Percentiles rank a stretch among this genome's conserved stretches.
These are phyloP conservation scores for Pisolithus microcarpus DNA, from an alignment of 768 basidiomycete species.

Conservation along the genomic window DNA sequence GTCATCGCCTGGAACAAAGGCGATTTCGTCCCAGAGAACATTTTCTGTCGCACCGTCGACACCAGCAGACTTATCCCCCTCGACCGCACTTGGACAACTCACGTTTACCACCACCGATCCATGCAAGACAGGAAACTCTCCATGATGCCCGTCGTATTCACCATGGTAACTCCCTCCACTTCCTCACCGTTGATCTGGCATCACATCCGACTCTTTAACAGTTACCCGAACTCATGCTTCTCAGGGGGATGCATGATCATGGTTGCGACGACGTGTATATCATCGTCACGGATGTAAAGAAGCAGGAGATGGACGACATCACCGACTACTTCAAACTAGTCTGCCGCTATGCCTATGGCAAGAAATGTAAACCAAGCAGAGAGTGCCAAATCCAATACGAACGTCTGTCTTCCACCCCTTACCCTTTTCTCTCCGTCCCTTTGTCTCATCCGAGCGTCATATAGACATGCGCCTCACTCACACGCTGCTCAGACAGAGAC, in stretches of 20 bases:
- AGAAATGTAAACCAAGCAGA: conserved; percentile 54
- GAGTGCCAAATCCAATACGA: conserved; percentile 63
- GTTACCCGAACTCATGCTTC: conserved; percentile 74
- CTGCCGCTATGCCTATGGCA: conserved; percentile 56
- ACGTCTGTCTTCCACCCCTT: conserved; percentile 39
- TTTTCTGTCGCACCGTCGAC: conserved; percentile 74
- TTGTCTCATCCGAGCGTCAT: conserved; percentile 4
- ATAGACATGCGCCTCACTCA: conserved; percentile 65
- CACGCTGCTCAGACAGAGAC: conserved; percentile 56
- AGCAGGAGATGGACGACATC: conserved; percentile 74
- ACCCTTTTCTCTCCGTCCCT: background rate
- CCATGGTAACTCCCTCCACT: conserved; percentile 47
- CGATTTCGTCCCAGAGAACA: conserved; percentile 70
- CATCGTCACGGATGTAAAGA: conserved; percentile 72
- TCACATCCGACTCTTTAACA: conserved; percentile 19
- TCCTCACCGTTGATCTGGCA: background rate
- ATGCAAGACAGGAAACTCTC: conserved; percentile 66
- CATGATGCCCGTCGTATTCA: conserved; percentile 77
- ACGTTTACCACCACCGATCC: conserved; percentile 71
- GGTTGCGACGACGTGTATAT: conserved; percentile 75
- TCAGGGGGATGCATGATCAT: conserved; percentile 74
- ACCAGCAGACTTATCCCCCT: conserved; percentile 72
- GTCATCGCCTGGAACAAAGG: conserved; percentile 54
- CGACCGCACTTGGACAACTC: conserved; percentile 76
- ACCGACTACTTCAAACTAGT: conserved; percentile 75